Conservation (phyloP, 2,329 filamentous ascomycete species). For the Xylariaceae sp. region DNA sequence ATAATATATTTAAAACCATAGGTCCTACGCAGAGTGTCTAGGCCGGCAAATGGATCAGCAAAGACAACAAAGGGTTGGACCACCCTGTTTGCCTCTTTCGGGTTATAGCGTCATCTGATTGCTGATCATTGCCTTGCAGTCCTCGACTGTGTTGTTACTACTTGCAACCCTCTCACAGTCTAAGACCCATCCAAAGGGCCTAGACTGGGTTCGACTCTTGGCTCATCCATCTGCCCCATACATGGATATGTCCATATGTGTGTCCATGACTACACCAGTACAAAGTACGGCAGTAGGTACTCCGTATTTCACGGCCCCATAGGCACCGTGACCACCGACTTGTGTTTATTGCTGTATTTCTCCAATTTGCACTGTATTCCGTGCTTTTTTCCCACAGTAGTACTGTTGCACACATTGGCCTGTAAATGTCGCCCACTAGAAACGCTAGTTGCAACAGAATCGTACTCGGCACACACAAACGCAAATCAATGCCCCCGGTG, state of each 20-base stretch:
- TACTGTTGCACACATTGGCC: too few relatives aligned
- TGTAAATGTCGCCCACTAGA: conserved; percentile 28
- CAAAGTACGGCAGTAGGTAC: too few relatives aligned
- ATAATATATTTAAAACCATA: too few relatives aligned
- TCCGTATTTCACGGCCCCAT: too few relatives aligned
- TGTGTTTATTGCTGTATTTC: too few relatives aligned
- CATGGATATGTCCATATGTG: conserved; percentile 16
- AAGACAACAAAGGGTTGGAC: too few relatives aligned
- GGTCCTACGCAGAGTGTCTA: too few relatives aligned
- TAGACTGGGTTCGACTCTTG: conserved; percentile 8
- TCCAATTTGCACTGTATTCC: too few relatives aligned
- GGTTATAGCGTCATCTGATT: conserved; percentile 27
- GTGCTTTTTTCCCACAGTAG: too few relatives aligned
- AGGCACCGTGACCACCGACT: too few relatives aligned
- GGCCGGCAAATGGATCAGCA: too few relatives aligned
- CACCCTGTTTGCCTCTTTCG: conserved; percentile 20
- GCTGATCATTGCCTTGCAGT: conserved; percentile 29
- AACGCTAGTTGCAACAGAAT: conserved; percentile 17
- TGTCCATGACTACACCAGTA: neutral
- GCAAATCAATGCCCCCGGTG: conserved; percentile 20
- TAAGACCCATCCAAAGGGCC: conserved; percentile 17
- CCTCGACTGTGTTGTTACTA: conserved; percentile 23
- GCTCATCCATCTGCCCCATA: conserved; percentile 11
- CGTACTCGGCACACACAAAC: conserved; percentile 21
- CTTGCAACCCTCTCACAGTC: conserved; percentile 25